phyloP scores from a whole-genome alignment of 2,329 filamentous ascomycete species.

The Colletotrichum sidae region DNA sequence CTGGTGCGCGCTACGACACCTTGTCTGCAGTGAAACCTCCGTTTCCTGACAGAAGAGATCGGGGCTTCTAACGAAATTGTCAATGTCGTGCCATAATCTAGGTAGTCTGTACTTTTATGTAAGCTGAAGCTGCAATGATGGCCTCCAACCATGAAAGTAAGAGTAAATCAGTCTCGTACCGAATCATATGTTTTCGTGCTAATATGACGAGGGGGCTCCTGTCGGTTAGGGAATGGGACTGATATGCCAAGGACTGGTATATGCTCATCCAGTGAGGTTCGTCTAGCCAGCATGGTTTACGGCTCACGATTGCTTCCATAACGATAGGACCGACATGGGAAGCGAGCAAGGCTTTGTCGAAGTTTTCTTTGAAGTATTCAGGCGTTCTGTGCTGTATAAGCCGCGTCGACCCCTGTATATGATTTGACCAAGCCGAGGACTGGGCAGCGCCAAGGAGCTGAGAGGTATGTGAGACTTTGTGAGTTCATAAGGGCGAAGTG shows the following conservation, averaged over 20 bases:
- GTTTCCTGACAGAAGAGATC: not conserved
- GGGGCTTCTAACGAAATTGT: not conserved
- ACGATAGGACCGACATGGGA: not conserved
- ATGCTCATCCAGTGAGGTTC: not conserved
- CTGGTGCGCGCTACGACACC: not conserved
- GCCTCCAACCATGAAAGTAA: too few relatives aligned
- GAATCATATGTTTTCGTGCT: not conserved
- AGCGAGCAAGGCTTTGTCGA: not conserved
- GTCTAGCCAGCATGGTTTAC: not conserved
- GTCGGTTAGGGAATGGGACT: not conserved
- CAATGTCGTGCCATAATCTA: not conserved
- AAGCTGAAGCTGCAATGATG: too few relatives aligned
- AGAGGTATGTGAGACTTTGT: not conserved
- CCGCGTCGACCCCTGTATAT: not conserved
- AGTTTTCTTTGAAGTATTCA: not conserved
- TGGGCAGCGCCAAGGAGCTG: not conserved
- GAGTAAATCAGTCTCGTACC: not conserved
- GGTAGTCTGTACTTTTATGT: not conserved
- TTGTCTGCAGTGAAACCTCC: not conserved
- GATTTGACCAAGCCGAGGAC: not conserved
- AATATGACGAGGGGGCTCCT: not conserved
- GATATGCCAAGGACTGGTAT: not conserved
- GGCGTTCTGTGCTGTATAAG: not conserved
- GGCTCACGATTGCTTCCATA: not conserved
- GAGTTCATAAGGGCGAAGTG: not conserved